A percentile compares a stretch with the other conserved stretches of the same genome.
phyloP scores from a whole-genome alignment of 306 rosid species.

The Vicia villosa region DNA sequence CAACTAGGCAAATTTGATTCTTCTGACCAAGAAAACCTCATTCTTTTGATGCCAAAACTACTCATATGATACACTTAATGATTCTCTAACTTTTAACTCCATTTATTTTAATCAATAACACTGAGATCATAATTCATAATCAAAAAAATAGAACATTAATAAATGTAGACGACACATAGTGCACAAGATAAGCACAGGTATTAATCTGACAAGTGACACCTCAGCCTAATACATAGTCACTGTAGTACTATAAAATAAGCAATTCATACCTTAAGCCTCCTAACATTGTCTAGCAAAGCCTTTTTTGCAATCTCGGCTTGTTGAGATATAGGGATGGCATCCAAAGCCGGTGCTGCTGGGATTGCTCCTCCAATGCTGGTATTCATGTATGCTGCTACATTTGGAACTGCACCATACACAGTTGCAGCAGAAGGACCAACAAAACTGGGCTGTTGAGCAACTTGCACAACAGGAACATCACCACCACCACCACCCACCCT shows the following conservation, averaged over 20 bases:
- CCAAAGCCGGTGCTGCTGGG: slow-evolving; percentile 50
- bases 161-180: not conserved
- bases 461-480: slow-evolving; percentile 58
- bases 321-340: slow-evolving; percentile 62
- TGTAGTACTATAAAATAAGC: not conserved
- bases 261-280: slow-evolving; percentile 74
- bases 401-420: slow-evolving; percentile 50
- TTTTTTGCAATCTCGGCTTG: slow-evolving; percentile 70
- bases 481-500: slow-evolving; percentile 46
- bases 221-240: not conserved
- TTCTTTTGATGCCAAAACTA: not conserved
- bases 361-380: slow-evolving; percentile 66
- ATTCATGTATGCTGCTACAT: slow-evolving; percentile 33
- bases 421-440: slow-evolving; percentile 44
- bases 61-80: not conserved
- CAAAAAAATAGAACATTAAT: not conserved
- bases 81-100: slow-evolving; percentile 10
- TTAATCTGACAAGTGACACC: slow-evolving; percentile 6
- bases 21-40: not conserved
- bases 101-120: slow-evolving; percentile 4
- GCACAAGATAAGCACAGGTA: not conserved
- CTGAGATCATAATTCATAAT: not conserved
- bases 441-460: slow-evolving; percentile 54
- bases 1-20: not conserved
- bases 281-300: slow-evolving; percentile 68